Evolutionary conservation across 73 alveolate genomes (phyloP).

Genomic region (Paramecium primaurelia): DNA sequence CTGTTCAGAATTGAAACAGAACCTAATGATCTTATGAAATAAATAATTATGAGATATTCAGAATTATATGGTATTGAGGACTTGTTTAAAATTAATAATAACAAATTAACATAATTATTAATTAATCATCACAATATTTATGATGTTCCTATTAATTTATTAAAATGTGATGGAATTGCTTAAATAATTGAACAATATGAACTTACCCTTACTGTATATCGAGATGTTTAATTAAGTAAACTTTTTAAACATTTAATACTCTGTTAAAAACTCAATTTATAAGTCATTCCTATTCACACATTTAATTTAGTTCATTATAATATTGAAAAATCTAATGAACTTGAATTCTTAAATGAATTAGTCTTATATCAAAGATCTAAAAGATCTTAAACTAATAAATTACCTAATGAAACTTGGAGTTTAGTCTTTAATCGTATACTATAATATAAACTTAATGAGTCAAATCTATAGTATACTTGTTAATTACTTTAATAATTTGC

Average conservation of each 20-base stretch:
- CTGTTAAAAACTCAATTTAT: background rate
- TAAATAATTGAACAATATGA: background rate
- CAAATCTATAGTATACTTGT: background rate
- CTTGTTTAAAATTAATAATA: background rate
- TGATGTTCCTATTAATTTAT: background rate
- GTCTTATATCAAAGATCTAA: background rate
- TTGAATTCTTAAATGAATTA: background rate
- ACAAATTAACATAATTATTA: background rate
- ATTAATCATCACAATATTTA: background rate
- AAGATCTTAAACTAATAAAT: background rate
- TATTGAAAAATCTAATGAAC: background rate
- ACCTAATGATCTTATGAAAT: background rate
- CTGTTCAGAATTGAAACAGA: background rate
- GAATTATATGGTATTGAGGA: background rate
- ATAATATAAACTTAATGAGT: background rate
- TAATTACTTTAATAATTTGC: slow-evolving; percentile 12
- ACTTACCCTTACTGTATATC: background rate
- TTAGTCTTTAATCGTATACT: background rate
- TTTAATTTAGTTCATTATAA: background rate
- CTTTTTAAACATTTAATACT: background rate
- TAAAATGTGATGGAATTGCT: background rate
- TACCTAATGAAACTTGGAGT: slow-evolving; percentile 43
- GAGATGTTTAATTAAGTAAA: background rate
- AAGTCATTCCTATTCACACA: background rate
- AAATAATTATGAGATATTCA: background rate